Percentiles rank a stretch among this genome's conserved stretches.
Evolutionary conservation across 805 yeast genomes (phyloP).

Genomic region (Zygosaccharomyces bailii): DNA sequence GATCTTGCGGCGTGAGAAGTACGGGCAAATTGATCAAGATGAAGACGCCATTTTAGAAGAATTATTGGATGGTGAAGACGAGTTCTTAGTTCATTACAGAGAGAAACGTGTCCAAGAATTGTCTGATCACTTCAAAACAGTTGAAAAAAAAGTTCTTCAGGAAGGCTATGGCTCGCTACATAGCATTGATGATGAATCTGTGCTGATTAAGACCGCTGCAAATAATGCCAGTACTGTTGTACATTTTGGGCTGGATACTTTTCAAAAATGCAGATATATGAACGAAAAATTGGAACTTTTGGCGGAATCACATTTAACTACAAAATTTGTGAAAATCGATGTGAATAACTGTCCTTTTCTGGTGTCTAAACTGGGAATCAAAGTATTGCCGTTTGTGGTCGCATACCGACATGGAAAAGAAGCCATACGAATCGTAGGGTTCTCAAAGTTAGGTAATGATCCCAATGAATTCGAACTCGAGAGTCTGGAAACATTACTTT

Average conservation of each 20-base stretch:
- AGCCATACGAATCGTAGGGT: constrained; percentile 60
- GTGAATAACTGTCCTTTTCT: constrained; percentile 72
- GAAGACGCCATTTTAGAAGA: constrained; percentile 39
- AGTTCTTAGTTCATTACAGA: constrained; percentile 51
- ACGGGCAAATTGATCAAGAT: constrained; percentile 2
- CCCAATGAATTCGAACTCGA: constrained; percentile 46
- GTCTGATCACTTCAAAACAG: constrained; percentile 39
- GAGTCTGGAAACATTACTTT: constrained; percentile 45
- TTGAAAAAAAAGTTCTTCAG: constrained; percentile 36
- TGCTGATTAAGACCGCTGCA: constrained; percentile 51
- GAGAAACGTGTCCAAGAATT: constrained; percentile 62
- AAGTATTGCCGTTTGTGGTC: constrained; percentile 68
- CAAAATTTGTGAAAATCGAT: constrained; percentile 51
- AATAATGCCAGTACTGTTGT: constrained; percentile 44
- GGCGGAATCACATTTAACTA: constrained; percentile 55
- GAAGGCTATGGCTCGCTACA: constrained; percentile 45
- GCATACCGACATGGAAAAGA: constrained; percentile 61
- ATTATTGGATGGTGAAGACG: constrained; percentile 48
- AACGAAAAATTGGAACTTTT: constrained; percentile 43
- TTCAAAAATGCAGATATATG: constrained; percentile 60
- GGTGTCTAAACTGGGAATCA: constrained; percentile 56
- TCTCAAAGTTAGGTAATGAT: constrained; percentile 54
- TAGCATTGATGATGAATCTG: constrained; percentile 49
- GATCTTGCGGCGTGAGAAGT: constrained; percentile 3
- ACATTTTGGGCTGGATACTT: constrained; percentile 61